phyloP scores from a whole-genome alignment of 1,139 yeast genomes.

The Pichia sp. region DNA sequence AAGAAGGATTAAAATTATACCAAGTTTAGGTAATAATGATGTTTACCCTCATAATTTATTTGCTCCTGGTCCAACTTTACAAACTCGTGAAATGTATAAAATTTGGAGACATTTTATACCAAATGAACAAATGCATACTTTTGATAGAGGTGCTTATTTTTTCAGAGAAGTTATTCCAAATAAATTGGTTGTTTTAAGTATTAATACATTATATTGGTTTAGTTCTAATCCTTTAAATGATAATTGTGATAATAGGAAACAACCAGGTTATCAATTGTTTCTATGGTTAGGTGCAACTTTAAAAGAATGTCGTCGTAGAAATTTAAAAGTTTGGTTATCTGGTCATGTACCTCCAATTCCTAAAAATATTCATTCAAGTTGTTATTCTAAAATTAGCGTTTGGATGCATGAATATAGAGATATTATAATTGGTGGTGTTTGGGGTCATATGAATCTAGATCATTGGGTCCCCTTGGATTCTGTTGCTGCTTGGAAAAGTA shows the following conservation, averaged over 20 bases:
- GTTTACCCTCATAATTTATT: slow-evolving; percentile 84
- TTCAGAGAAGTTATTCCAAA: slow-evolving; percentile 72
- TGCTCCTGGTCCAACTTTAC: slow-evolving; percentile 78
- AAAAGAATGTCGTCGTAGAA: slow-evolving; percentile 64
- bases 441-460: slow-evolving; percentile 85
- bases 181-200: slow-evolving; percentile 66
- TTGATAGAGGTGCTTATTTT: slow-evolving; percentile 67
- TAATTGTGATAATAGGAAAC: slow-evolving; percentile 60
- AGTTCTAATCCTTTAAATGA: slow-evolving; percentile 77
- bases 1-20: slow-evolving; percentile 44
- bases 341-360: slow-evolving; percentile 88
- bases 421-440: slow-evolving; percentile 72
- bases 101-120: slow-evolving; percentile 77
- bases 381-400: slow-evolving; percentile 63
- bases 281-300: slow-evolving; percentile 73
- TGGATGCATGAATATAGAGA: slow-evolving; percentile 83
- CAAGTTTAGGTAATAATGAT: slow-evolving; percentile 78
- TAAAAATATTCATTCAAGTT: slow-evolving; percentile 64
- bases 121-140: slow-evolving; percentile 65
- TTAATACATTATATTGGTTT: slow-evolving; percentile 70
- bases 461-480: slow-evolving; percentile 77
- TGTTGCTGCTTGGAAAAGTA: slow-evolving; percentile 54
- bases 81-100: slow-evolving; percentile 65
- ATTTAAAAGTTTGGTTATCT: slow-evolving; percentile 76
- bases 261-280: slow-evolving; percentile 73